Evolutionary conservation across 495 filamentous ascomycete genomes (phyloP).

Genomic region (Penicilliopsis zonata): DNA sequence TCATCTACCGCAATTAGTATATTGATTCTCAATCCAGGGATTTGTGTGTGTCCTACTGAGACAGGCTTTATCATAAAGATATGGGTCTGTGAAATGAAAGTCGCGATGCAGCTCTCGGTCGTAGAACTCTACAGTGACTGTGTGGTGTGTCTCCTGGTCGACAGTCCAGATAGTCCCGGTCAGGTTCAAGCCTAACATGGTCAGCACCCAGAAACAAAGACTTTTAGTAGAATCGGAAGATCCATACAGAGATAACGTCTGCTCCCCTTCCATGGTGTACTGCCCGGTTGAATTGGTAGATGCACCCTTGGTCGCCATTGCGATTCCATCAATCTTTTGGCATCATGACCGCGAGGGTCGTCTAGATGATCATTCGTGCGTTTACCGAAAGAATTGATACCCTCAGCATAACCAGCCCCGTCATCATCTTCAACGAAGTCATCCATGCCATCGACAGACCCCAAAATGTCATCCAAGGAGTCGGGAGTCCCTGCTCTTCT

Average conservation of each 20-base stretch:
- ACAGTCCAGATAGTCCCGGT: constrained; percentile 95
- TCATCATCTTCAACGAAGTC: constrained; percentile 94
- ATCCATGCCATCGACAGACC: constrained; percentile 41
- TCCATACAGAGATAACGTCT: constrained; percentile 71
- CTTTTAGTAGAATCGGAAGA: not conserved
- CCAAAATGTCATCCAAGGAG: constrained; percentile 47
- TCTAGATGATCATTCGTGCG: constrained; percentile 42
- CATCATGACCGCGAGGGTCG: constrained; percentile 25
- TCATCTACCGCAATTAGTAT: constrained; percentile 43
- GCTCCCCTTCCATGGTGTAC: constrained; percentile 91
- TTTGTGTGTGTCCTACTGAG: constrained; percentile 34
- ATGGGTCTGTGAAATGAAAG: constrained; percentile 93
- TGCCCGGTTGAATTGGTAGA: constrained; percentile 79
- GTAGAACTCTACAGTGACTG: constrained; percentile 95
- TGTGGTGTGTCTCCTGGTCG: constrained; percentile 87
- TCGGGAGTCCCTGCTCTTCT: constrained; percentile 37
- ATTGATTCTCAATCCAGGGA: constrained; percentile 8
- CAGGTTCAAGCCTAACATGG: constrained; percentile 56
- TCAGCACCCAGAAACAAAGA: constrained; percentile 10
- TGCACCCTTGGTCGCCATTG: constrained; percentile 60
- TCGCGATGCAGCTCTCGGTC: constrained; percentile 83
- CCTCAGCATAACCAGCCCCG: constrained; percentile 74
- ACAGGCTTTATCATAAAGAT: constrained; percentile 93
- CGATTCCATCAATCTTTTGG: constrained; percentile 51
- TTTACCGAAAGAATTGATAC: constrained; percentile 49